phyloP scores from a whole-genome alignment of 2,329 filamentous ascomycete genomes.

The Phaeoacremonium minimum region DNA sequence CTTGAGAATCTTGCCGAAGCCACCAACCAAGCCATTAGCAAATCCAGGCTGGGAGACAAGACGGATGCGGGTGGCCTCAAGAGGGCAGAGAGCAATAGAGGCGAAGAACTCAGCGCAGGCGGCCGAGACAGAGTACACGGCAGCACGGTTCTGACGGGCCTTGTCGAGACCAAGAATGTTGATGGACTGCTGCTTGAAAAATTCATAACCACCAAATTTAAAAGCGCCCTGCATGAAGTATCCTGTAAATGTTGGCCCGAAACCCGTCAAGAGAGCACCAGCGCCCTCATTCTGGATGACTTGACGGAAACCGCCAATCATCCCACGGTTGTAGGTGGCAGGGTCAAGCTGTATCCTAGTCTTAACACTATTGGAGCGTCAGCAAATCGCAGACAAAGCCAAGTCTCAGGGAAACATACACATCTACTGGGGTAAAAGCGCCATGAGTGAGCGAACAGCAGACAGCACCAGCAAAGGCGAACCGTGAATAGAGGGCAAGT shows the following conservation, averaged over 20 bases:
- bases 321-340: constrained; percentile 79
- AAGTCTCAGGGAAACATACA: constrained; percentile 65
- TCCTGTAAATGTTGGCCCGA: constrained; percentile 79
- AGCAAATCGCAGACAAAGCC: neutral
- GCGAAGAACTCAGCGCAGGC: constrained; percentile 65
- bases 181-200: constrained; percentile 93
- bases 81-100: constrained; percentile 82
- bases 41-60: constrained; percentile 85
- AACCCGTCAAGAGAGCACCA: constrained; percentile 79
- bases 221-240: constrained; percentile 93
- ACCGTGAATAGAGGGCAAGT: constrained; percentile 82
- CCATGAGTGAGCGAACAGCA: constrained; percentile 99
- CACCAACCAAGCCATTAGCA: constrained; percentile 72
- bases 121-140: constrained; percentile 72
- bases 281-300: constrained; percentile 81
- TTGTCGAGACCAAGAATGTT: constrained; percentile 73
- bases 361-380: constrained; percentile 69
- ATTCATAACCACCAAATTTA: constrained; percentile 93
- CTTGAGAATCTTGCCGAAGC: constrained; percentile 79
- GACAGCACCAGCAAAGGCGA: constrained; percentile 94
- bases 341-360: constrained; percentile 93
- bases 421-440: constrained; percentile 94
- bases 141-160: constrained; percentile 73
- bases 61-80: constrained; percentile 91
- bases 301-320: constrained; percentile 83